Percentiles rank a stretch among this genome's conserved stretches.
phyloP scores from a whole-genome alignment of 2,329 filamentous ascomycete genomes.

The Pseudogymnoascus sp. region DNA sequence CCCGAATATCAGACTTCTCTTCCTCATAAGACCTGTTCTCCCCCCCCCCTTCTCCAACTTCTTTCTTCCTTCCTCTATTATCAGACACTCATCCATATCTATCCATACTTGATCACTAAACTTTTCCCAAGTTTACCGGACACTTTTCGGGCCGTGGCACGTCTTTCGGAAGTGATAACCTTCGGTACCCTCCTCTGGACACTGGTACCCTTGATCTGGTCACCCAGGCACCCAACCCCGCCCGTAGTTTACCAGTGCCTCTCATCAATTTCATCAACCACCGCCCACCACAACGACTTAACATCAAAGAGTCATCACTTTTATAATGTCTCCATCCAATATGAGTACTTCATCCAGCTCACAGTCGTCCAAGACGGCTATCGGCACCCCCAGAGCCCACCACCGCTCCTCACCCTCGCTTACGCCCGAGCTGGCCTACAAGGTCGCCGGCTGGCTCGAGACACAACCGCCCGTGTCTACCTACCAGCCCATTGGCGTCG shows the following conservation, averaged over 20 bases:
- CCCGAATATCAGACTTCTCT: conserved; percentile 8
- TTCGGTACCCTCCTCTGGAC: conserved; percentile 12
- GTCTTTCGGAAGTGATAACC: conserved; percentile 20
- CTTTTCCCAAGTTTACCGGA: conserved; percentile 19
- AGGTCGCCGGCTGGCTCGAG: conserved; percentile 9
- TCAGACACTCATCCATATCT: conserved; percentile 14
- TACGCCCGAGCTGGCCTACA: background rate
- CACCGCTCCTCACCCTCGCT: background rate
- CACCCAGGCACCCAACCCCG: conserved; percentile 18
- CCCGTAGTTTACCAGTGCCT: background rate
- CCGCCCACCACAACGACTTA: background rate
- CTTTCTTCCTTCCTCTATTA: conserved; percentile 22
- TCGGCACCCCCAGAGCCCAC: background rate
- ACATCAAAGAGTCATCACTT: conserved; percentile 14
- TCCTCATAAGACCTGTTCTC: conserved; percentile 17
- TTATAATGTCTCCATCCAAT: conserved; percentile 19
- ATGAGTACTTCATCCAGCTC: conserved; percentile 10
- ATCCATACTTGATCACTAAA: conserved; percentile 18
- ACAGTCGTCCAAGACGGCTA: conserved; percentile 11
- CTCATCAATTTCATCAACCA: conserved; percentile 4
- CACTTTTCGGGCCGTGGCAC: conserved; percentile 16
- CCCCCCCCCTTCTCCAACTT: conserved; percentile 23
- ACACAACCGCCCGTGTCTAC: conserved; percentile 6
- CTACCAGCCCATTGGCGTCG: background rate
- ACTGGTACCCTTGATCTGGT: conserved; percentile 27